Evolutionary conservation across 768 basidiomycete species (phyloP).

Genomic region (Rhodocollybia butyracea): DNA sequence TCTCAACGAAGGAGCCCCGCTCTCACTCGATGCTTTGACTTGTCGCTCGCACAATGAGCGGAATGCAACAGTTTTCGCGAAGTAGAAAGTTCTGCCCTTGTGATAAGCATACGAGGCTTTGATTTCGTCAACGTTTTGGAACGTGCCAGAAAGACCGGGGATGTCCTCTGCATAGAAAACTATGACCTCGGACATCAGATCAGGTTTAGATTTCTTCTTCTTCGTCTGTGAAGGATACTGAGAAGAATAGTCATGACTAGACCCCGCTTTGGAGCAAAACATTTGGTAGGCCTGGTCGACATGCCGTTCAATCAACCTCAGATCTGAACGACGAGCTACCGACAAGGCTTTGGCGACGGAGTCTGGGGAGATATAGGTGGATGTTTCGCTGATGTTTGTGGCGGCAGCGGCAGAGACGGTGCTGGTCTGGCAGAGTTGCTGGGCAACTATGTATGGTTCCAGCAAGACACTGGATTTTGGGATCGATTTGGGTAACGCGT

Average conservation of each 20-base stretch:
- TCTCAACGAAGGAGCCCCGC: background rate
- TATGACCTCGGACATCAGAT: constrained; percentile 22
- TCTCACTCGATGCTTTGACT: constrained; percentile 28
- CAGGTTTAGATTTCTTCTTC: constrained; percentile 13
- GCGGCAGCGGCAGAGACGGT: background rate
- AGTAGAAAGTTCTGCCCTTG: constrained; percentile 17
- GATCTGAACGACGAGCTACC: background rate
- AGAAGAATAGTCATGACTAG: background rate
- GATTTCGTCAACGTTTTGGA: constrained; percentile 34
- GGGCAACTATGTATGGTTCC: background rate
- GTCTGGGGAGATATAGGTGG: background rate
- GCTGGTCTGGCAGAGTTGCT: background rate
- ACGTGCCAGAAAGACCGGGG: constrained; percentile 19
- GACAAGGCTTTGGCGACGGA: background rate
- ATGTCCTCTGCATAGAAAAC: constrained; percentile 27
- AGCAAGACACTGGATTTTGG: background rate
- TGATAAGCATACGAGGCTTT: constrained; percentile 59
- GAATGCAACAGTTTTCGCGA: constrained; percentile 58
- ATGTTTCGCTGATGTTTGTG: background rate
- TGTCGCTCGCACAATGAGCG: constrained; percentile 52
- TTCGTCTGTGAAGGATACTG: background rate
- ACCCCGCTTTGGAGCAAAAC: background rate
- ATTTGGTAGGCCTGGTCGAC: constrained; percentile 20
- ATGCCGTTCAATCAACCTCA: constrained; percentile 4
- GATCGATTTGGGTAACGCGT: background rate